Evolutionary conservation across 169 alveolate species (phyloP).

Genomic region (Plasmodium malariae): DNA sequence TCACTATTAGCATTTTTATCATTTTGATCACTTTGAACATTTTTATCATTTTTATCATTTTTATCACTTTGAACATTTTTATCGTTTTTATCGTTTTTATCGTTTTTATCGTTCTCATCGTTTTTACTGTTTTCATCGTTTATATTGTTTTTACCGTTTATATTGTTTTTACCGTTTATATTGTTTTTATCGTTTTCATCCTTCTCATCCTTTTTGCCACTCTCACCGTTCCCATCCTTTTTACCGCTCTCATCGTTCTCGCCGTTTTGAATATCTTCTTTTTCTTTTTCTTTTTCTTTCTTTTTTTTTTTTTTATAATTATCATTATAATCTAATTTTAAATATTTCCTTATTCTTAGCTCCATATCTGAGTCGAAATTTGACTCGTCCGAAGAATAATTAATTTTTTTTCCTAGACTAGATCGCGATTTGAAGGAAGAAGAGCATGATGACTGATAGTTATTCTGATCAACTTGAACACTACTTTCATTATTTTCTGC

Average conservation of each 20-base stretch:
- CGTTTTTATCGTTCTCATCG: no score
- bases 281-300: not conserved
- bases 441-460: slow-evolving; percentile 4
- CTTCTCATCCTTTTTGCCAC: not conserved
- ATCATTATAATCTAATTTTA: slow-evolving; percentile 20
- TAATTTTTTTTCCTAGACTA: slow-evolving; percentile 23
- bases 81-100: no score
- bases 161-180: no score
- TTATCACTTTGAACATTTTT: no score
- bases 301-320: slow-evolving; percentile 1
- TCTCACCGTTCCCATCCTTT: not conserved
- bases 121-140: no score
- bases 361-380: slow-evolving; percentile 57
- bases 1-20: no score
- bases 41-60: no score
- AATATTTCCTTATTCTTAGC: slow-evolving; percentile 5
- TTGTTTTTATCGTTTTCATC: not conserved
- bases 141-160: no score
- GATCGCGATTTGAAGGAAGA: slow-evolving; percentile 49
- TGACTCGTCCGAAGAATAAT: slow-evolving; percentile 43
- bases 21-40: no score
- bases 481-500: not conserved
- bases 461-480: not conserved
- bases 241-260: not conserved
- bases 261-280: not conserved